phyloP scores from a whole-genome alignment of 176 grass and related monocot species.

The Guadua angustifolia region DNA sequence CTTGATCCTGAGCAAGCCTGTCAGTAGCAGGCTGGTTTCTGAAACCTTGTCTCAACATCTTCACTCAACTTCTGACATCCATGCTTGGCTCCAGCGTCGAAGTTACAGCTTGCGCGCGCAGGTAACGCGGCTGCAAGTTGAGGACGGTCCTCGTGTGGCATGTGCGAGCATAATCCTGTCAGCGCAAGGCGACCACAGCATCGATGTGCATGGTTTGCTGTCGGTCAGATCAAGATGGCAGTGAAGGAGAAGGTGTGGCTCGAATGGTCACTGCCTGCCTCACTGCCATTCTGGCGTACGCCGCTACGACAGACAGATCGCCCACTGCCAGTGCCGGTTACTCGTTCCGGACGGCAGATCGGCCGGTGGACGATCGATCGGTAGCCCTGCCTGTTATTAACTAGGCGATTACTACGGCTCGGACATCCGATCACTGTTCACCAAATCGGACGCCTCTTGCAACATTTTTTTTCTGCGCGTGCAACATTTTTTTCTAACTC shows the following conservation, averaged over 20 bases:
- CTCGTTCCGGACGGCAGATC: not conserved
- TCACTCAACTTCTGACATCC: not conserved
- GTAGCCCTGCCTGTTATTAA: no score
- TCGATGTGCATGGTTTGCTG: not conserved
- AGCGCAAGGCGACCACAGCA: conserved; percentile 6
- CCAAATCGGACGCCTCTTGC: no score
- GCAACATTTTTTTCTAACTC: no score
- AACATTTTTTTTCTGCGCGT: no score
- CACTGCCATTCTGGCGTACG: not conserved
- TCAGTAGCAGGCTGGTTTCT: conserved; percentile 21
- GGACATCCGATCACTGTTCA: no score
- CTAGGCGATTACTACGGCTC: no score
- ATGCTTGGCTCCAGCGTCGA: not conserved
- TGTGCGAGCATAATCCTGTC: conserved; percentile 1
- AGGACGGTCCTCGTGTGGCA: conserved; percentile 15
- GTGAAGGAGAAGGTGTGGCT: not conserved
- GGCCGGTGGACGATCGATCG: not conserved
- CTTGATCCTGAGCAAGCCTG: conserved; percentile 5
- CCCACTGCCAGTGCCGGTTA: not conserved
- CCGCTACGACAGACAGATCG: not conserved
- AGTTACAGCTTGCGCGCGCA: not conserved
- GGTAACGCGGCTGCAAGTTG: conserved; percentile 32
- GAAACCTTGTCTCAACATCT: conserved; percentile 11
- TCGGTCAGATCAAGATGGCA: not conserved
- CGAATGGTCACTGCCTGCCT: conserved; percentile 1